Evolutionary conservation across 331 rosid genomes (phyloP), one percentile per base, ranked within the genome.

Genomic region (Pyrus hybrid): DNA sequence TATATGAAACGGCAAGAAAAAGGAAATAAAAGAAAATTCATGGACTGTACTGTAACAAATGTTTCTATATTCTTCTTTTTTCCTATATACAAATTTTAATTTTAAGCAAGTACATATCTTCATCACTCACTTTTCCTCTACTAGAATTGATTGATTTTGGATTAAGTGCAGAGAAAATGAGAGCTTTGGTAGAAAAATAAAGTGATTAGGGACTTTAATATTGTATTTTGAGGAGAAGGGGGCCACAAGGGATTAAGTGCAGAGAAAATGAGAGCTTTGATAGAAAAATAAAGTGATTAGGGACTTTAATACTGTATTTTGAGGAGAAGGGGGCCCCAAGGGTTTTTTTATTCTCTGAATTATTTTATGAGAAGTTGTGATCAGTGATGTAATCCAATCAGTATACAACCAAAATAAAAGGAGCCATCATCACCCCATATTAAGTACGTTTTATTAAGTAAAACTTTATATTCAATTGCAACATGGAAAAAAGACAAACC

Each of bases 311-410:
- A 45, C 64, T 28, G 53, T 62, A 60, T 68, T 45, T 66, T 53
- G 30, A 32, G 70, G 56, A 29, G 28, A 33, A 6, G 25, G 71
- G 76, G 87, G 37, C 74, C 73, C 58, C 69, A 71, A 23, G 60
- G 64, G 51, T 3, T 13, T 3, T 13, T 26, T 71, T 18, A 3
- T 3, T 16, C 41, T 64, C 53, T 71, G 9, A 72, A 68, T 3
- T 25, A 1, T n/a, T 25, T 51, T 75, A 30, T 35, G 53, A 63
- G 57, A 71, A 26, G 63, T 73, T 56, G 66, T 70, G 66, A 79
- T 77, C 76, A 37, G 28, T 86, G 75, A 88, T 80, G 76, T 77
- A 76, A 86, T 80, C 88, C 82, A 81, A 82, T 79, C 78, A 51
- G 53, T 71, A 23, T 45, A 77, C 69, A 17, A 70, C 61, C 25